Evolutionary conservation across 768 basidiomycete species (phyloP).

Genomic region (Hortiboletus campestris): DNA sequence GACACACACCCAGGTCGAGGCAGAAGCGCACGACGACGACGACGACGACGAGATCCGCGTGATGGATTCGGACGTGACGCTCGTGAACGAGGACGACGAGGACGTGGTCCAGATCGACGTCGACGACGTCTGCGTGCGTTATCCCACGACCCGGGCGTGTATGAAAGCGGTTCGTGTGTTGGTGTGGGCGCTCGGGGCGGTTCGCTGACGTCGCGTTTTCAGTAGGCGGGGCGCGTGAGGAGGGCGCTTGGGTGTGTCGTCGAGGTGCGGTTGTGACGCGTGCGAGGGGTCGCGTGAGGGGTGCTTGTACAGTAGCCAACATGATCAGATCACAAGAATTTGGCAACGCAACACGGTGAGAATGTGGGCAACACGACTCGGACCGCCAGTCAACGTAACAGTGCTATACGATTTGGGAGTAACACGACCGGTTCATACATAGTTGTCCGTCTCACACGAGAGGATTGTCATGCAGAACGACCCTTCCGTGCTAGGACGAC

Average conservation of each 20-base stretch:
- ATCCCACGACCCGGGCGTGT: conserved; percentile 14
- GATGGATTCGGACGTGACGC: conserved; percentile 29
- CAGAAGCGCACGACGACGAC: background rate
- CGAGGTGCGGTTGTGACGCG: conserved; percentile 13
- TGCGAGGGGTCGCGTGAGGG: no score
- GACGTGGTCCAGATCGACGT: conserved; percentile 11
- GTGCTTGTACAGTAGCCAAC: no score
- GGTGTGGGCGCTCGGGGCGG: background rate
- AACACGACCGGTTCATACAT: no score
- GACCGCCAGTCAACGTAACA: no score
- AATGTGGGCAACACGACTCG: no score
- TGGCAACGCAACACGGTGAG: no score
- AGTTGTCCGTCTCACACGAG: no score
- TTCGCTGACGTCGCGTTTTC: background rate
- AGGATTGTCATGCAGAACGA: no score
- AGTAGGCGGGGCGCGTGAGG: conserved; percentile 16
- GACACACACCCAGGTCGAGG: background rate
- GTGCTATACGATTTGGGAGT: no score
- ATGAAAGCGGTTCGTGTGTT: conserved; percentile 26
- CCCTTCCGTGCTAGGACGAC: no score
- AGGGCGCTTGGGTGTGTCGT: conserved; percentile 11
- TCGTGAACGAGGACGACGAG: conserved; percentile 26
- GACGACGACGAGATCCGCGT: conserved; percentile 1
- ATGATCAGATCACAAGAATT: no score
- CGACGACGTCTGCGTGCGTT: conserved; percentile 19